Evolutionary conservation across 176 grass and related monocot species (phyloP), one percentile per base, ranked within the genome.

Genomic region (Chloris gayana): DNA sequence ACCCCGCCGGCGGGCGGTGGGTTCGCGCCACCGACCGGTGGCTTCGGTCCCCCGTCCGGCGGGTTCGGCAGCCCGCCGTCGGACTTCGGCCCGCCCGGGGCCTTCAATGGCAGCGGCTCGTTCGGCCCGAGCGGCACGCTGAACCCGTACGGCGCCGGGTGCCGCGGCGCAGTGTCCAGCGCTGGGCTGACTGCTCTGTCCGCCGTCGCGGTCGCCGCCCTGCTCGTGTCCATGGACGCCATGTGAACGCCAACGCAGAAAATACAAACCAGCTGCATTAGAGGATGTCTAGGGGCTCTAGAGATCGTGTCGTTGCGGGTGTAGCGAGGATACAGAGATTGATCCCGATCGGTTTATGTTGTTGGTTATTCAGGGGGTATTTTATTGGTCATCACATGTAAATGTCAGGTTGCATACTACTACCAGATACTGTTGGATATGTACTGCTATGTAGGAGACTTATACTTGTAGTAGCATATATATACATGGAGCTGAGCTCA

Each of bases 51-150:
- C 6, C 84, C 77, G 35, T 64, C 75, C 3, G 54, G 82, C 7
- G 54, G 82, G 1, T 77, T 75, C 13, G 35, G 67, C 30, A 58
- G 29, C n/a, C 86, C 86, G 10, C 85, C 77, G 27, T 64, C 75
- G 14, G 37, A 3, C 30, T 82, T 87, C 25, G 79, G 73, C 6
- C 74, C 80, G 5, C 77, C 87, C 14, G 68, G 67, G 2, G 42
- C 21, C 29, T 69, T 50, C 85, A 81, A 86, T 54, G 87, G 87
- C 27, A 89, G 57, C 73, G 83, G 78, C 1, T 37, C 70, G 14
- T 89, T 89, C 73, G 88, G 88, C 0, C 88, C 88, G 1, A 89
- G 83, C 88, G 30, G 88, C 83, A 69, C 73, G 34, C 79, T 89
- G 49, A 33, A 42, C n/a, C 83, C 88, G 8, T 85, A 82, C 70